Evolutionary conservation across 2,329 filamentous ascomycete genomes (phyloP), one percentile per base, ranked within the genome.

Genomic region (Ophiostoma montium): DNA sequence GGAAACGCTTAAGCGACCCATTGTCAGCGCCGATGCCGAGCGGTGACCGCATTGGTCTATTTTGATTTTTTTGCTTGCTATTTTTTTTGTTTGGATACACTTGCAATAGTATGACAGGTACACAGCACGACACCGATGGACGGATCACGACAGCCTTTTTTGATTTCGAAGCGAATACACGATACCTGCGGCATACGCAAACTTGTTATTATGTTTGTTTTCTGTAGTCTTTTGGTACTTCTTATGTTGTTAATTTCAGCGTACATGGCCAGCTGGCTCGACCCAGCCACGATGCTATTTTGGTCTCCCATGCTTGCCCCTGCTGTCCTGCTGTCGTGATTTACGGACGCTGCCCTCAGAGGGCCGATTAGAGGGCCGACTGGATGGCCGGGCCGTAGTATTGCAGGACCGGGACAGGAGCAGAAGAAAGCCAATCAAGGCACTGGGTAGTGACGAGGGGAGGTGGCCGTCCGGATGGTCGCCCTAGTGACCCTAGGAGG

Each of bases 11-110:
- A 62, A 69, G 43, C 61, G 71, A 41, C 69, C 71, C 3, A 72
- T 70, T 59, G 74, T 70, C 55, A 70, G 73, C 52, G 68, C 69
- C 21, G 71, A 74, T 52, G 61, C 67, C 32, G 60, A 65, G 41
- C 61, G 65, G 11, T 64, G 65, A 45, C 7, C 2, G 23, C 23
- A 27, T 27, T 8, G 30, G 21, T 16, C 16, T n/a, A 15, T 3
- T n/a, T 35, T 16, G 9, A 23, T 11, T 32, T 35, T 7, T 23
- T 35, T 21, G 44, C 19, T 30, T 39, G 15, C 9, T n/a, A 27
- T 27, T 16, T 31, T 41, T 23, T 27, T 11, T 11, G 12, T 12
- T 39, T 39, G 9, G 36, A 19, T 36, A 36, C n/a, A 12, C 13
- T 19, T 13, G 19, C 19, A 18, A 18, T 19, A 18, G 19, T 38